phyloP scores from a whole-genome alignment of 148 eudicot species.

The Chenopodium suecicum region DNA sequence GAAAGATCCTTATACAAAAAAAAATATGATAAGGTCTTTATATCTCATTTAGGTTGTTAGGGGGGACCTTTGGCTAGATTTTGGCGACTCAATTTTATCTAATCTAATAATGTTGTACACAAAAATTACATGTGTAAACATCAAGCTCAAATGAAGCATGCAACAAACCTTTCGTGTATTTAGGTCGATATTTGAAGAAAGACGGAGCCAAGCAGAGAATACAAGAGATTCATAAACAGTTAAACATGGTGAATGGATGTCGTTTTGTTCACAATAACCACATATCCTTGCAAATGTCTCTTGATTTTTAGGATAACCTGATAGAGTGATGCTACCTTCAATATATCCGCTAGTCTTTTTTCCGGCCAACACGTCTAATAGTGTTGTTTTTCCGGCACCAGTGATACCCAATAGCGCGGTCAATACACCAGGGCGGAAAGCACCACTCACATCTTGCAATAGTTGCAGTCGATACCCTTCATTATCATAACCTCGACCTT shows the following conservation, averaged over 20 bases:
- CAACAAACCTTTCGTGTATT: slow-evolving; percentile 42
- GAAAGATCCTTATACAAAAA: too few species aligned
- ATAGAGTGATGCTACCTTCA: slow-evolving; percentile 53
- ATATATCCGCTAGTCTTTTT: slow-evolving; percentile 71
- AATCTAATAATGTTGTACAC: too few species aligned
- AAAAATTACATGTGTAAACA: too few species aligned
- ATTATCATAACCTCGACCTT: slow-evolving; percentile 34
- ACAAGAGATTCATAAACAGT: slow-evolving; percentile 68
- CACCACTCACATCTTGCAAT: slow-evolving; percentile 65
- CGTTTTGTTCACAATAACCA: slow-evolving; percentile 73
- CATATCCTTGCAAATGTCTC: slow-evolving; percentile 62
- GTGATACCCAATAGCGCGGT: slow-evolving; percentile 77
- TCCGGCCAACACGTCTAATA: slow-evolving; percentile 77
- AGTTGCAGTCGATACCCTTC: slow-evolving; percentile 53
- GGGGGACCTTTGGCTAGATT: too few species aligned
- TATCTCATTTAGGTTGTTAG: too few species aligned
- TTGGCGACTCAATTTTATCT: too few species aligned
- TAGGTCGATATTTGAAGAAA: slow-evolving; percentile 44
- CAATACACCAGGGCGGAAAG: slow-evolving; percentile 67
- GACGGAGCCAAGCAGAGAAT: slow-evolving; percentile 69
- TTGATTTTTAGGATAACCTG: slow-evolving; percentile 71
- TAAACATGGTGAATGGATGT: slow-evolving; percentile 65
- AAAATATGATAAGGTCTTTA: too few species aligned
- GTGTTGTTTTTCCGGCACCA: slow-evolving; percentile 77
- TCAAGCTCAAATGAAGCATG: too few species aligned